Conservation (phyloP, 2,329 filamentous ascomycete genomes). For the Nakataea oryzae region DNA sequence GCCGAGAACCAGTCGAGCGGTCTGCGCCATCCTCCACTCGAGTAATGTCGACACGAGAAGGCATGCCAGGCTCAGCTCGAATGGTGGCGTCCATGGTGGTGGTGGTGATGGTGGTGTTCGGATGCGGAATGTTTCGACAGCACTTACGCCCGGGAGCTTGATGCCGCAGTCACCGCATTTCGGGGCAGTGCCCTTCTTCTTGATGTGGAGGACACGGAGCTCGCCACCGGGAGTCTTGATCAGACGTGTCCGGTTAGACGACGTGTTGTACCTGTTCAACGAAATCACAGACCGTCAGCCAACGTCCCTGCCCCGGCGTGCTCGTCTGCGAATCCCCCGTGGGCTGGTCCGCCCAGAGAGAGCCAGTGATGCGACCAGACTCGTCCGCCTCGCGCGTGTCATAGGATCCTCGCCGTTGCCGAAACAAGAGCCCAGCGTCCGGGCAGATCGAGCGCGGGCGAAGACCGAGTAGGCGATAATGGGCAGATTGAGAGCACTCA, state of each 20-base stretch:
- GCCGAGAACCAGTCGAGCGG: not conserved
- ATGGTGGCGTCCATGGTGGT: not conserved
- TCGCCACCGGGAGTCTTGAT: constrained; percentile 95
- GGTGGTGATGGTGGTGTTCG: not conserved
- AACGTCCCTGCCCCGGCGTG: not conserved
- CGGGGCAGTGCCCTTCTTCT: constrained; percentile 96
- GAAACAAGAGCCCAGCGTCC: not conserved
- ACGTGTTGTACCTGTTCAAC: constrained; percentile 83
- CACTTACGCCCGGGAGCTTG: constrained; percentile 96
- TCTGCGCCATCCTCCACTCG: no score
- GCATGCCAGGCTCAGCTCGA: not conserved
- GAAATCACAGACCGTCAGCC: not conserved
- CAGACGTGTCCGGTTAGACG: constrained; percentile 91
- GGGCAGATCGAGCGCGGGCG: not conserved
- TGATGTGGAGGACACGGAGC: constrained; percentile 95
- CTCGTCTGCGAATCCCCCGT: not conserved
- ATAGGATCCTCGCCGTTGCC: not conserved
- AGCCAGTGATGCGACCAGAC: not conserved
- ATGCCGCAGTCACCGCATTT: constrained; percentile 99
- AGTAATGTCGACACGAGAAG: not conserved
- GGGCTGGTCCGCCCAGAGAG: no score
- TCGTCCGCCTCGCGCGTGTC: not conserved
- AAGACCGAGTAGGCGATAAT: not conserved
- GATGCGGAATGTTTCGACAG: not conserved
- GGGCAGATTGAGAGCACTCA: constrained; percentile 33